Evolutionary conservation across 495 filamentous ascomycete genomes (phyloP).

Genomic region (Neurospora sp.): DNA sequence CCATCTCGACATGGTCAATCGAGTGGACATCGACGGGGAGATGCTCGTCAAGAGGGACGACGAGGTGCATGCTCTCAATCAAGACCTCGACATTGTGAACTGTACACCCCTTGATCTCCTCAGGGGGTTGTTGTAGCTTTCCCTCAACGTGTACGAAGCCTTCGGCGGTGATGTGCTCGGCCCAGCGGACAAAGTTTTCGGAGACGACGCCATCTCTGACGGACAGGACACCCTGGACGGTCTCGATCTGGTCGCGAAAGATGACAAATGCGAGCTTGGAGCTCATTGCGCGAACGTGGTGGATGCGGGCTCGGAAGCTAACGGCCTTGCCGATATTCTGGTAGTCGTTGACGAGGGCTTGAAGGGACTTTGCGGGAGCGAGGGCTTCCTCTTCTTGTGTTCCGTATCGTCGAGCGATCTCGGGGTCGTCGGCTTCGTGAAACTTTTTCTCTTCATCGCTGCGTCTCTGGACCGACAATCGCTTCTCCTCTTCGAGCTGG

Average conservation of each 20-base stretch:
- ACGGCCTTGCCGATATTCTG: constrained; percentile 51
- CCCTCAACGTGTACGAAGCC: constrained; percentile 72
- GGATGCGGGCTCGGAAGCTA: constrained; percentile 72
- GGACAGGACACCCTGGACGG: constrained; percentile 71
- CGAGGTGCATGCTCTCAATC: constrained; percentile 67
- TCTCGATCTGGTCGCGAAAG: constrained; percentile 68
- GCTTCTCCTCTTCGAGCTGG: constrained; percentile 41
- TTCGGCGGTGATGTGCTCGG: constrained; percentile 66
- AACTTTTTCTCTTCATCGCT: constrained; percentile 35
- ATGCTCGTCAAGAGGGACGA: constrained; percentile 47
- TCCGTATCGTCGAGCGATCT: constrained; percentile 53
- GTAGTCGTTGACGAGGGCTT: constrained; percentile 12
- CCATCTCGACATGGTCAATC: constrained; percentile 31
- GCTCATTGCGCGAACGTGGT: constrained; percentile 76
- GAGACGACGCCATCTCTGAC: constrained; percentile 44
- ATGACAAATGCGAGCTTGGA: constrained; percentile 83
- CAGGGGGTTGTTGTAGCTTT: constrained; percentile 59
- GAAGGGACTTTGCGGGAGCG: constrained; percentile 15
- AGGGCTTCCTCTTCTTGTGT: constrained; percentile 29
- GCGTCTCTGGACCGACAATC: constrained; percentile 33
- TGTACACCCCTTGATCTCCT: constrained; percentile 68
- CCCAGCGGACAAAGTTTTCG: constrained; percentile 86
- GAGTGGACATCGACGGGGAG: constrained; percentile 60
- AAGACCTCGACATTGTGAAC: constrained; percentile 69
- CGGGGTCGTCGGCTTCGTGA: constrained; percentile 35